Conservation (phyloP, 73 alveolate genomes). For the Breviolum minutum region DNA sequence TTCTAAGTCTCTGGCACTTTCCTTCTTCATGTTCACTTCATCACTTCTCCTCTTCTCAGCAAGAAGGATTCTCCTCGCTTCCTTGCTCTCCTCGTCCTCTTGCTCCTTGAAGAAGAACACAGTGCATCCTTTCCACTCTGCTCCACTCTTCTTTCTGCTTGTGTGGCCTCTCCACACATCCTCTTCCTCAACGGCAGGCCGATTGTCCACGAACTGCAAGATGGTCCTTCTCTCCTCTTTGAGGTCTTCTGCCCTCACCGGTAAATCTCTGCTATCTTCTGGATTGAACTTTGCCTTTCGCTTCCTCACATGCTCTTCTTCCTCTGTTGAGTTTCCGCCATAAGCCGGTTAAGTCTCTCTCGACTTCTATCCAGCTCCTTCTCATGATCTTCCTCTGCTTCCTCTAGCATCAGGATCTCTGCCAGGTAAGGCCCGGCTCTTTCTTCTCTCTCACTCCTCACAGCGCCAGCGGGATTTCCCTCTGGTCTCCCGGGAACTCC, state of each 20-base stretch:
- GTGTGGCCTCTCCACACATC: not conserved
- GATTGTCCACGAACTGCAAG: not conserved
- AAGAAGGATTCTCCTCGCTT: not conserved
- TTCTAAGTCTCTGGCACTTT: not conserved
- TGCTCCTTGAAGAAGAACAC: not conserved
- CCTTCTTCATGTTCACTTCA: not conserved
- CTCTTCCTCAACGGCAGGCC: no score
- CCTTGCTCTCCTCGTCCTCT: not conserved
- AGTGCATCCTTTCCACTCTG: not conserved
- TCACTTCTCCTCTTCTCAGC: not conserved
- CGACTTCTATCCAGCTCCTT: not conserved
- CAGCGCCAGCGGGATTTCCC: not conserved
- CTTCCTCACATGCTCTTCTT: not conserved
- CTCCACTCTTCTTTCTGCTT: not conserved
- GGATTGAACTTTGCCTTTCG: not conserved
- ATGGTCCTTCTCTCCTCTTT: not conserved
- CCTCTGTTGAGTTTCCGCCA: not conserved
- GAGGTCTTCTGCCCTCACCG: not conserved
- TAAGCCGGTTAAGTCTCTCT: not conserved
- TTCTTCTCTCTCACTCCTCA: not conserved
- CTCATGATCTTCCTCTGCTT: not conserved
- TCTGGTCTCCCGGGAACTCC: not conserved
- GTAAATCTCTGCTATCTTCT: not conserved
- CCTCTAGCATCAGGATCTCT: not conserved
- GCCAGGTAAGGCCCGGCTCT: not conserved